Base-by-base conservation (phyloP, 371 early-diverging fungal species). In the Lichtheimia corymbifera region DNA sequence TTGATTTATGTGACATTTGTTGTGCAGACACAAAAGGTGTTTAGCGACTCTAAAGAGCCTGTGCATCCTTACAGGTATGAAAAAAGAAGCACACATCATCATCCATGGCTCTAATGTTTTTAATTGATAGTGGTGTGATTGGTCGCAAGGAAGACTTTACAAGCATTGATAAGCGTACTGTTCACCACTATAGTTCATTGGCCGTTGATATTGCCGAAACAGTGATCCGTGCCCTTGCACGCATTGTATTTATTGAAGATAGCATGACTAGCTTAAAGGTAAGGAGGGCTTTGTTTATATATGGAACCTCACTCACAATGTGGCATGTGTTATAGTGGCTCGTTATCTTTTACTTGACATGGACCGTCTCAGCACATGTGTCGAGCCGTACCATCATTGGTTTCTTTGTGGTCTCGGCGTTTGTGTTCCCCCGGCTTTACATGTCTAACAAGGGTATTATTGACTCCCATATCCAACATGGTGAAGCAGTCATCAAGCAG, bases 161-260 rank as follows among this genome's bases (percentile, higher is more conserved):
- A 27, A 27, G 61, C 9, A 62, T 74, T 50, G 62, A 76, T 49
- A 64, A 65, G 30, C 52, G 62, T 17, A 62, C 66, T 24, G 67
- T 75, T 7, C 50, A 64, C 20, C 72, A 68, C 40, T 76, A 72
- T 42, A 59, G 72, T 24, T 70, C 66, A n/a, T 27, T 78, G 2
- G 30, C 65, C 11, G 67, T 66, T 17, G 74, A 74, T 17, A 53
- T 79, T n/a, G 56, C 67, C 9, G 79, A 79, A 22, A 73, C 71
- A 1, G 25, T 72, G 5, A 64, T 71, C 18, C 72, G 71, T 20
- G 71, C 65, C 24, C 60, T 79, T 5, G 72, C 76, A 27, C 74
- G 76, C 41, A 72, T 79, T 53, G 72, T 79, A 0, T 68, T 79
- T 40, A 63, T 79, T 53, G 74, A 79, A 59, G 64, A 79, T 49